Conservation (phyloP, 257 asterid genomes). For the Solanum pennellii region DNA sequence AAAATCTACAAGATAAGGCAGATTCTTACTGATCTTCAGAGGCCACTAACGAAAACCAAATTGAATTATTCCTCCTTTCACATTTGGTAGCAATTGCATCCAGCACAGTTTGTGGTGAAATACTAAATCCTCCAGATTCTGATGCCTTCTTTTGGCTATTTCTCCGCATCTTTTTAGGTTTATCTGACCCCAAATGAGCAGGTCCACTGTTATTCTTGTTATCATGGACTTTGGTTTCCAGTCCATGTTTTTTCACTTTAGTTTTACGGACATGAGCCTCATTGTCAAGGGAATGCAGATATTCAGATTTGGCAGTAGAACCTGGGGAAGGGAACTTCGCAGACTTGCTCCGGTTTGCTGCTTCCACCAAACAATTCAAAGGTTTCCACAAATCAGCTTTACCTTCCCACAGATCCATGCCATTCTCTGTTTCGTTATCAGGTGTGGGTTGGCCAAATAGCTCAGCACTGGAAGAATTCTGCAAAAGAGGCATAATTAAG, state of each 20-base stretch:
- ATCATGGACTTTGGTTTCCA: constrained; percentile 49
- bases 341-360: constrained; percentile 84
- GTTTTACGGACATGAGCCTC: constrained; percentile 42
- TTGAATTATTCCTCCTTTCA: constrained; percentile 49
- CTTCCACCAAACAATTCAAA: constrained; percentile 88
- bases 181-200: constrained; percentile 39
- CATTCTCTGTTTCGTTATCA: constrained; percentile 41
- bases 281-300: constrained; percentile 29
- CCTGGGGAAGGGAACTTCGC: constrained; percentile 49
- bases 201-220: constrained; percentile 40
- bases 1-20: background rate
- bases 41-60: constrained; percentile 90
- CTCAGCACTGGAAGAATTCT: constrained; percentile 54
- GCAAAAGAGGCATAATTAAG: constrained; percentile 17
- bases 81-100: constrained; percentile 40
- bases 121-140: constrained; percentile 43
- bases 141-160: constrained; percentile 57
- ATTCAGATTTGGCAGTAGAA: constrained; percentile 51
- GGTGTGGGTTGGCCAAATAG: constrained; percentile 32
- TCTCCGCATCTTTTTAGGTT: constrained; percentile 63
- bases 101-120: constrained; percentile 60
- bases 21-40: constrained; percentile 65
- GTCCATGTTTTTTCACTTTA: constrained; percentile 52
- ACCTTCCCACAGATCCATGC: constrained; percentile 53
- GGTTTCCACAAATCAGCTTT: constrained; percentile 90